Percentiles rank a stretch among this genome's conserved stretches.
Evolutionary conservation across 2,329 filamentous ascomycete genomes (phyloP).

Genomic region (Apiospora rasikravindrae): DNA sequence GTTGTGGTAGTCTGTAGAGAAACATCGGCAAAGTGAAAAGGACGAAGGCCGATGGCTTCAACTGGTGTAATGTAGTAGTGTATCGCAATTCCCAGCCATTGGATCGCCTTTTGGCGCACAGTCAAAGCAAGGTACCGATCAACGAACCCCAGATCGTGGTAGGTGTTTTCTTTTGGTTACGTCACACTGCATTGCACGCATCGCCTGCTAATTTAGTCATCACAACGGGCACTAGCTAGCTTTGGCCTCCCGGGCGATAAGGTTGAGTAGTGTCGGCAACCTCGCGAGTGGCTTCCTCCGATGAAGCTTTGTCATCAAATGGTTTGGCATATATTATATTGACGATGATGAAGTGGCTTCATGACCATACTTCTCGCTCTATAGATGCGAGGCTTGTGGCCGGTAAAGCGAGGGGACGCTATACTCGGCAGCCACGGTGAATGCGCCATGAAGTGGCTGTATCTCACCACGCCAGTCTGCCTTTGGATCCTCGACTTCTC

Average conservation of each 20-base stretch:
- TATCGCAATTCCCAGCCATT: background rate
- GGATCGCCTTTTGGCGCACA: background rate
- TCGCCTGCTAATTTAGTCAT: background rate
- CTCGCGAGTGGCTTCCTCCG: background rate
- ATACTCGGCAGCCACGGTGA: too few species aligned
- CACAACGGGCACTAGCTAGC: background rate
- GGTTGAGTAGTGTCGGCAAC: conserved; percentile 10
- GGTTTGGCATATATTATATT: background rate
- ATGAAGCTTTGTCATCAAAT: background rate
- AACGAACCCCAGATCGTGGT: background rate
- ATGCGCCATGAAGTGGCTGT: too few species aligned
- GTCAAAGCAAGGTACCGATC: background rate
- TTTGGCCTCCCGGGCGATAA: background rate
- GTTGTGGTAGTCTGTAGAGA: background rate
- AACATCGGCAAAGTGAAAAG: background rate
- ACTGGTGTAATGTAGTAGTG: background rate
- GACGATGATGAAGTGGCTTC: background rate
- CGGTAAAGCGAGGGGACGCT: too few species aligned
- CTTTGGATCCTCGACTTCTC: too few species aligned
- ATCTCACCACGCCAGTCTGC: too few species aligned
- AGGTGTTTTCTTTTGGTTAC: background rate
- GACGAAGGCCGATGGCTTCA: background rate
- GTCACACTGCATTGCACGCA: background rate
- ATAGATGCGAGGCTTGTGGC: too few species aligned
- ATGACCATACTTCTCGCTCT: background rate